Conservation (phyloP, 345 rosid species). For the Isatis tinctoria region DNA sequence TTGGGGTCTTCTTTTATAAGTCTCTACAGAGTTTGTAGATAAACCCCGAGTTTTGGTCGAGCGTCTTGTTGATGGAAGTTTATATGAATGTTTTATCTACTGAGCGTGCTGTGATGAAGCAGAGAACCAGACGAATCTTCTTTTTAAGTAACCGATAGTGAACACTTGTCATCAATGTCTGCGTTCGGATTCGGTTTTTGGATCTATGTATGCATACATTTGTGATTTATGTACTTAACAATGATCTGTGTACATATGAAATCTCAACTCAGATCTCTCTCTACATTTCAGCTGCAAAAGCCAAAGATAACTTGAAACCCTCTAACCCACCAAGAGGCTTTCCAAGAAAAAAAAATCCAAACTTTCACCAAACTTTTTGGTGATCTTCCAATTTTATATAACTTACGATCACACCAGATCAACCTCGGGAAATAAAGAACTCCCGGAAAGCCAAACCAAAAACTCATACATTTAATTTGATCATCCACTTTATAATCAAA, state of each 20-base stretch:
- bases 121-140: background rate
- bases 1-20: background rate
- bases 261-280: conserved; percentile 2
- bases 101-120: conserved; percentile 10
- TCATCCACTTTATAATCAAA: conserved; percentile 14
- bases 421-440: background rate
- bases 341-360: background rate
- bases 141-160: background rate
- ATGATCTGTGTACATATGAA: background rate
- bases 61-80: conserved; percentile 6
- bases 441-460: background rate
- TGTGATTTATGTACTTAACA: conserved; percentile 15
- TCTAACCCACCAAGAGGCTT: conserved; percentile 20
- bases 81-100: background rate
- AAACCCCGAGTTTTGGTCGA: conserved; percentile 20
- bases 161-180: background rate
- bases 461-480: conserved; percentile 27
- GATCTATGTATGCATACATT: conserved; percentile 9
- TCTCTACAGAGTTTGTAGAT: conserved; percentile 12
- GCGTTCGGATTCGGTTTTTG: background rate
- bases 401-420: conserved; percentile 17
- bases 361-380: conserved; percentile 15
- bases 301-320: conserved; percentile 7
- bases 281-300: background rate
- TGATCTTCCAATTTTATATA: conserved; percentile 12